A percentile compares a stretch with the other conserved stretches of the same genome.
Conservation (phyloP, 352 stramenopile genomes). For the Globisporangium paroecandrum region DNA sequence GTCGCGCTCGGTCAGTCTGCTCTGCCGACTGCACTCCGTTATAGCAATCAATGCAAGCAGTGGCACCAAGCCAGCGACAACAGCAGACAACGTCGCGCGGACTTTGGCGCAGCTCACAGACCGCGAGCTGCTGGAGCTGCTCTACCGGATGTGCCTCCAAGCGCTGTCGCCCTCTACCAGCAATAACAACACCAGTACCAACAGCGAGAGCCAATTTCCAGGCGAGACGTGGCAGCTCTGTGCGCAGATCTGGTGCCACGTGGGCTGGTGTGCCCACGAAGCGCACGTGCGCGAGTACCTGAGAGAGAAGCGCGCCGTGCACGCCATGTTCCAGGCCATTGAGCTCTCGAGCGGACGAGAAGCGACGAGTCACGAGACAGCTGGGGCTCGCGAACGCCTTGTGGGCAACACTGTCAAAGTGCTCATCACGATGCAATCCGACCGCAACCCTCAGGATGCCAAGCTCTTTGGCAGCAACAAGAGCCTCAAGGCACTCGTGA, state of each 20-base stretch:
- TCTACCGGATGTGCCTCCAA: constrained; percentile 30
- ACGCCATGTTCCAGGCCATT: constrained; percentile 41
- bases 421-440: constrained; percentile 45
- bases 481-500: constrained; percentile 36
- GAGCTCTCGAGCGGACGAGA: constrained; percentile 29
- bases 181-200: not conserved
- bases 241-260: constrained; percentile 69
- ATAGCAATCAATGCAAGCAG: not conserved
- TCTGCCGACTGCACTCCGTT: constrained; percentile 56
- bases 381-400: constrained; percentile 41
- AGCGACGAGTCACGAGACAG: not conserved
- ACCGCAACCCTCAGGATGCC: constrained; percentile 14
- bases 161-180: constrained; percentile 17
- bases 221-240: constrained; percentile 51
- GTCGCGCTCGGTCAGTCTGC: constrained; percentile 42
- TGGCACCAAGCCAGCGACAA: not conserved
- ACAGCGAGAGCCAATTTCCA: not conserved
- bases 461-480: constrained; percentile 26
- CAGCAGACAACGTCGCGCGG: not conserved
- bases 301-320: constrained; percentile 27
- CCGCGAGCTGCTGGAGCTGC: constrained; percentile 21
- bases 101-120: constrained; percentile 18
- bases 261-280: constrained; percentile 53
- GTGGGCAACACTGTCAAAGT: constrained; percentile 70
- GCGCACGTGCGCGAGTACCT: constrained; percentile 33